phyloP scores from a whole-genome alignment of 495 filamentous ascomycete species.

The Jackrogersella multiformis region DNA sequence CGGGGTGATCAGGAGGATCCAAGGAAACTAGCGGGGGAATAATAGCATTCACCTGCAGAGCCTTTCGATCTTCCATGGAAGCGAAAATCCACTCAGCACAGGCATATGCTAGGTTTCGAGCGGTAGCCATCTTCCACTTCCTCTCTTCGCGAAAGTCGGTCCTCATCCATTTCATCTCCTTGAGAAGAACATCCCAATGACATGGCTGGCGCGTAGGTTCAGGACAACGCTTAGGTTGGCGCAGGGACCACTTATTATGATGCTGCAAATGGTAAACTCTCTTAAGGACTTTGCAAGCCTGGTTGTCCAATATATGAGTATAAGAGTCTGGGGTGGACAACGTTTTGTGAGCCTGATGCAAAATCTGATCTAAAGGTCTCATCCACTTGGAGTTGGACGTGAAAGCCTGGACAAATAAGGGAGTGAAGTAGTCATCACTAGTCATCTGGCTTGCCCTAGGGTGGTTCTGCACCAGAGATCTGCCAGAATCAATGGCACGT shows the following conservation, averaged over 20 bases:
- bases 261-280: conserved; percentile 89
- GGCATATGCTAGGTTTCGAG: conserved; percentile 76
- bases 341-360: conserved; percentile 81
- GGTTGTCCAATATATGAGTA: conserved; percentile 79
- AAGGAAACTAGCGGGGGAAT: conserved; percentile 47
- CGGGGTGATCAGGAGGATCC: conserved; percentile 38
- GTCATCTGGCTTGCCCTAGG: conserved; percentile 54
- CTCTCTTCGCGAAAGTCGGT: conserved; percentile 94
- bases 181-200: conserved; percentile 85
- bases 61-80: conserved; percentile 65
- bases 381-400: conserved; percentile 64
- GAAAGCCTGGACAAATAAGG: conserved; percentile 79
- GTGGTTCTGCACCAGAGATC: conserved; percentile 43
- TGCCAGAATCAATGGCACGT: conserved; percentile 43
- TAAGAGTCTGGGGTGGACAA: conserved; percentile 79
- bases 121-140: conserved; percentile 89
- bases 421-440: conserved; percentile 79
- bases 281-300: conserved; percentile 82
- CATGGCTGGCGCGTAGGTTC: conserved; percentile 79
- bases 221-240: conserved; percentile 79
- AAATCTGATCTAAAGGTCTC: conserved; percentile 71
- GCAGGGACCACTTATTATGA: conserved; percentile 87
- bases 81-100: conserved; percentile 83
- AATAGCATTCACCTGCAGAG: conserved; percentile 71
- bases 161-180: conserved; percentile 96